Conservation (phyloP, 805 yeast species). For the Cyberlindnera meyerae region DNA sequence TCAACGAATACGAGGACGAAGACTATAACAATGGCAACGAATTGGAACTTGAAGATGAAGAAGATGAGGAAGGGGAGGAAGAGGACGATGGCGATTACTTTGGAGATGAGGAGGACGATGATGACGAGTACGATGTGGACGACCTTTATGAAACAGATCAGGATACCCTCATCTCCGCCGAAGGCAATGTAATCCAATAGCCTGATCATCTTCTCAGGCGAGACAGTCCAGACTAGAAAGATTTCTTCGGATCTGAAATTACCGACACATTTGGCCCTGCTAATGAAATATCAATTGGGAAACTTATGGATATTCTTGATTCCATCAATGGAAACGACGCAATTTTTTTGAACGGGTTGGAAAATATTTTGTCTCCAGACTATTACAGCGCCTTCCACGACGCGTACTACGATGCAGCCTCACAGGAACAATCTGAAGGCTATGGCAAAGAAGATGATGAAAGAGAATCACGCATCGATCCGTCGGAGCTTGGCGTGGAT, state of each 20-base stretch:
- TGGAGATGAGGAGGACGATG: background rate
- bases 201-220: too few relatives aligned
- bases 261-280: slow-evolving; percentile 2
- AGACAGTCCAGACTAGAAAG: too few relatives aligned
- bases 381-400: slow-evolving; percentile 1
- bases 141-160: background rate
- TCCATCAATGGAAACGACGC: slow-evolving; percentile 2
- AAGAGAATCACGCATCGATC: too few relatives aligned
- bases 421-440: background rate
- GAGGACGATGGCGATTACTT: slow-evolving; percentile 1
- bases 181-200: too few relatives aligned
- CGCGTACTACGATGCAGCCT: background rate
- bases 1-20: too few relatives aligned
- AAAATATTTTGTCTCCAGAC: background rate
- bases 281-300: slow-evolving; percentile 3
- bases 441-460: too few relatives aligned
- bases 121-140: background rate
- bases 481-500: too few relatives aligned
- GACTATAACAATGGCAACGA: too few relatives aligned
- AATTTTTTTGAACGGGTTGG: slow-evolving; percentile 3
- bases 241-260: slow-evolving; percentile 1
- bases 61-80: too few relatives aligned
- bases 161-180: background rate
- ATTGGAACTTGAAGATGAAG: too few relatives aligned
- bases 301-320: slow-evolving; percentile 6